Conservation (phyloP, 2,329 filamentous ascomycete genomes). For the Arthroderma sp. region DNA sequence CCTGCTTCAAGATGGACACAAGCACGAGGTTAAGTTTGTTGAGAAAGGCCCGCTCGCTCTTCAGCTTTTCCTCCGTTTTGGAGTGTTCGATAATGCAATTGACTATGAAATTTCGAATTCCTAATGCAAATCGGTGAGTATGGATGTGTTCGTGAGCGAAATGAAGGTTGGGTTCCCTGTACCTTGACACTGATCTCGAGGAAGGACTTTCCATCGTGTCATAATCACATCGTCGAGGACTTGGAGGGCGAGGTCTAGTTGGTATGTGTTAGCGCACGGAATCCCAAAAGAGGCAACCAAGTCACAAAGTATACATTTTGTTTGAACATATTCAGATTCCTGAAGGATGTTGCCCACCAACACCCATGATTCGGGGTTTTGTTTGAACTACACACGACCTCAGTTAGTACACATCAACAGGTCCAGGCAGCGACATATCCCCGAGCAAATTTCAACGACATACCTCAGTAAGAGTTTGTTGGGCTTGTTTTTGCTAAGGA, state of each 20-base stretch:
- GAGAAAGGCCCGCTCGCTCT: conserved; percentile 72
- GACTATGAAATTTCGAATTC: conserved; percentile 97
- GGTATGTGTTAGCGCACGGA: conserved; percentile 16
- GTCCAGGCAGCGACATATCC: conserved; percentile 10
- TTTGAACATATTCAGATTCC: conserved; percentile 85
- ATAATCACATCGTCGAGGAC: conserved; percentile 97
- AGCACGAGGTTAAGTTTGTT: conserved; percentile 98
- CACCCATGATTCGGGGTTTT: conserved; percentile 96
- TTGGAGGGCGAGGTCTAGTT: conserved; percentile 75
- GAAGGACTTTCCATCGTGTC: conserved; percentile 97
- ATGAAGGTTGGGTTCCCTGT: conserved; percentile 17
- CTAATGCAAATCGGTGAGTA: conserved; percentile 35
- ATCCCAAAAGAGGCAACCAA: neutral
- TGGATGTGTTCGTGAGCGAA: neutral
- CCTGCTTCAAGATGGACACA: conserved; percentile 94
- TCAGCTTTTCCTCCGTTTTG: conserved; percentile 74
- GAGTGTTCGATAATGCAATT: conserved; percentile 96
- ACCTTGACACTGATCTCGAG: conserved; percentile 91
- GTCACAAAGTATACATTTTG: conserved; percentile 65
- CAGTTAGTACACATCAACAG: conserved; percentile 12
- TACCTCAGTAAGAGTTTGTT: conserved; percentile 86
- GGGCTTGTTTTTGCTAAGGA: conserved; percentile 82
- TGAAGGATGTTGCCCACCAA: conserved; percentile 94
- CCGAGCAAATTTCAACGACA: conserved; percentile 21
- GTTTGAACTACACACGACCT: conserved; percentile 58